Percentiles rank a stretch among this genome's conserved stretches.
phyloP scores from a whole-genome alignment of 148 eudicot genomes.

The Fagopyrum tataricum region DNA sequence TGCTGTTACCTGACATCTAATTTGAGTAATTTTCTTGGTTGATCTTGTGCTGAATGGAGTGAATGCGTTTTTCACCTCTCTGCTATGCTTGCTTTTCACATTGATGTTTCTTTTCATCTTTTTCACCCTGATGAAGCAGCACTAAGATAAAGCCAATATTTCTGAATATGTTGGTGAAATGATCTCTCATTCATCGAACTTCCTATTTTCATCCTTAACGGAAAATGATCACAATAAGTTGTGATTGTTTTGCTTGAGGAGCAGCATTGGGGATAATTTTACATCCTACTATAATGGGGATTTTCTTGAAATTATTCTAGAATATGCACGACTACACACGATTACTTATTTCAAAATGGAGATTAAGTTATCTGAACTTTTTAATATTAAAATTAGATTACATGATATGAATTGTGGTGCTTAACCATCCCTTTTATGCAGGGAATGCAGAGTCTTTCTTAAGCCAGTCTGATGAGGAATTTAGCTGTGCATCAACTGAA shows the following conservation, averaged over 20 bases:
- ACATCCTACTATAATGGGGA: background rate
- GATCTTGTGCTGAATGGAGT: background rate
- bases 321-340: background rate
- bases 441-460: slow-evolving; percentile 39
- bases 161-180: background rate
- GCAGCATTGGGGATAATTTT: background rate
- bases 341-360: background rate
- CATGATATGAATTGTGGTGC: background rate
- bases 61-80: background rate
- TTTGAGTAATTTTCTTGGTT: background rate
- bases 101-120: background rate
- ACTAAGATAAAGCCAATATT: background rate
- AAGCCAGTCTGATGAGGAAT: slow-evolving; percentile 31
- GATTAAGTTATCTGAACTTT: background rate
- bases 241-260: background rate
- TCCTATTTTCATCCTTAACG: background rate
- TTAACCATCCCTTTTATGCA: slow-evolving; percentile 21
- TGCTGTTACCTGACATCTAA: background rate
- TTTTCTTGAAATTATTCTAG: background rate
- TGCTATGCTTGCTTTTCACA: background rate
- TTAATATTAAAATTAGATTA: background rate
- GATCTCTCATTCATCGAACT: background rate
- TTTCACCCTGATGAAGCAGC: background rate
- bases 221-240: background rate
- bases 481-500: slow-evolving; percentile 22